Conservation (phyloP, 371 early-diverging fungal genomes). For the Mortierella sp. region DNA sequence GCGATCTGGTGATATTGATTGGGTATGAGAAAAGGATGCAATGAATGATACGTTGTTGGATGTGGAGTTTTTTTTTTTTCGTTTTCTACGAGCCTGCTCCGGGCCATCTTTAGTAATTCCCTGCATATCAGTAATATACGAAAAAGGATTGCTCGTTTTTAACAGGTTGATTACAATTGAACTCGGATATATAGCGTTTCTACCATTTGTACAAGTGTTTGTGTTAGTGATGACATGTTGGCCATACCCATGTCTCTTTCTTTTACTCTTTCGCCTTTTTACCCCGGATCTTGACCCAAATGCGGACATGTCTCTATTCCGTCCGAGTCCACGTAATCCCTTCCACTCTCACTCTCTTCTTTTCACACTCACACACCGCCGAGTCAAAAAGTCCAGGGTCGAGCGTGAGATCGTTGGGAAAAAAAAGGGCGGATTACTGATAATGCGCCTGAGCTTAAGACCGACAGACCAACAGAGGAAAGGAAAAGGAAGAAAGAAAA, state of each 20-base stretch:
- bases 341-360: background rate
- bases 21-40: too few species aligned
- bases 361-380: too few species aligned
- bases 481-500: background rate
- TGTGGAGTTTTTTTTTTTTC: too few species aligned
- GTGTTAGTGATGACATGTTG: background rate
- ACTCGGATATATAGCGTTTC: background rate
- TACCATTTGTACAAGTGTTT: background rate
- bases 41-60: too few species aligned
- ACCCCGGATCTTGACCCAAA: slow-evolving; percentile 7
- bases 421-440: slow-evolving; percentile 7
- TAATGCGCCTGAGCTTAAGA: slow-evolving; percentile 8
- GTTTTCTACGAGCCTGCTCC: background rate
- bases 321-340: background rate
- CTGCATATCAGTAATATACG: background rate
- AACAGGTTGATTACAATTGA: background rate
- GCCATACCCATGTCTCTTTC: background rate
- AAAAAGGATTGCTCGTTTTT: background rate
- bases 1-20: too few species aligned
- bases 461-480: background rate
- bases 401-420: background rate
- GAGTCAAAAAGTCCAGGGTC: background rate
- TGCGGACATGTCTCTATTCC: background rate
- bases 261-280: background rate
- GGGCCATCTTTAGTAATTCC: background rate